Base-by-base conservation (phyloP, 139 green algal species). In the Micromonas pusilla region DNA sequence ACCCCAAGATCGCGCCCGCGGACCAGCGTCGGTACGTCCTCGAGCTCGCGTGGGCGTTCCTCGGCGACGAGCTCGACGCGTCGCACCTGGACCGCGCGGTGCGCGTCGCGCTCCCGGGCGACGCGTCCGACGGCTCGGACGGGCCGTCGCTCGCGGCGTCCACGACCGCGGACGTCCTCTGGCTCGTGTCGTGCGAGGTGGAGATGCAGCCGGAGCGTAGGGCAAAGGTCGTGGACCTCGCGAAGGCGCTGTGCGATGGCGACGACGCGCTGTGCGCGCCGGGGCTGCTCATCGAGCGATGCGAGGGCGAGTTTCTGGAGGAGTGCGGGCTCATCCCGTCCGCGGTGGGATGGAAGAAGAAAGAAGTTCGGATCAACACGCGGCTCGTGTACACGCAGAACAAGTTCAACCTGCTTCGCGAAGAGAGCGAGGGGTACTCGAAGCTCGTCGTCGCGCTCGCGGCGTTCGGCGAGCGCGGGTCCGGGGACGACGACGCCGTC, bases 381-480 rank as follows among this genome's bases (percentile, higher is more conserved):
- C 67, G 80, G 13, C 54, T 86, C 57, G 63, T 86, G 37, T 95
- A 93, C 87, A 86, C 76, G 28, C 91, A 95, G 80, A 83, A 81
- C 57, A 95, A 93, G 87, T 97, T 91, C 87, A 97, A 97, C 74
- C 84, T 97, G 37, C 77, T 97, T 66, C 84, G 90, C 1, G 93
- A 97, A 85, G 91, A 96, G 79, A 91, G 79, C 37, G 93, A 97
- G 82, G 93, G 93, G 28, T 97, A 93, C 67, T 84, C 88, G 76
- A 97, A 97, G 84, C 85, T 96, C 78, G 53, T 94, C 34, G 19
- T 16, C 63, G 30, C 63, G 28, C 63, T 70, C 6, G 30, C 28
- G 28, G 28, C 81, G 62, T 60, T 52, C 31, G 63, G 57, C 45
- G 32, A 38, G 1, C 65, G 33, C 23, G 73, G 33, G 3, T 53